Evolutionary conservation across 2,329 filamentous ascomycete species (phyloP).

Genomic region (Neoarthrinium moseri): DNA sequence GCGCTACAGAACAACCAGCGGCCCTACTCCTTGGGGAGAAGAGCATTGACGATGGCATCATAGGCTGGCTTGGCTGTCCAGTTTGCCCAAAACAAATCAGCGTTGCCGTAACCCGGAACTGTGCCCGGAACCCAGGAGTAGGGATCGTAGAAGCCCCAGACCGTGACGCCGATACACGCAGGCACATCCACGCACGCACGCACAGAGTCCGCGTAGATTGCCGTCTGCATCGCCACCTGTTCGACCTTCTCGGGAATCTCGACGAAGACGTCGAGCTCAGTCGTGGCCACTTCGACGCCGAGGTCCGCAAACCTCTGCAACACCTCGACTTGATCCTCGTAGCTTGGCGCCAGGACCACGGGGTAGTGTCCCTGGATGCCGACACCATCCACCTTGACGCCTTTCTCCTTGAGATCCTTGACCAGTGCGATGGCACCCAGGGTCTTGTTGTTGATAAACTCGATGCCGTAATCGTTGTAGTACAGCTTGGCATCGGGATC

Average conservation of each 20-base stretch:
- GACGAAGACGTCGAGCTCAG: conserved; percentile 53
- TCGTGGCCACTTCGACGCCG: conserved; percentile 51
- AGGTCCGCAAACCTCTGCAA: conserved; percentile 41
- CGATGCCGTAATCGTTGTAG: conserved; percentile 61
- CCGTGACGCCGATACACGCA: conserved; percentile 30
- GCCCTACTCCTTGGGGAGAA: too few species aligned
- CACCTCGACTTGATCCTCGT: conserved; percentile 36
- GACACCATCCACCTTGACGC: conserved; percentile 50
- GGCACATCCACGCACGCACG: conserved; percentile 26
- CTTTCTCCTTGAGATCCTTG: conserved; percentile 29
- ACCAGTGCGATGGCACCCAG: conserved; percentile 33
- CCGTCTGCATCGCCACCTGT: conserved; percentile 25
- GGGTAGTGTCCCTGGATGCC: conserved; percentile 51
- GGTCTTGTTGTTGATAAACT: conserved; percentile 34
- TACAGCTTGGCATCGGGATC: conserved; percentile 52
- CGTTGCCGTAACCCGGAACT: conserved; percentile 38
- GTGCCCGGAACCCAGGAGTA: conserved; percentile 39
- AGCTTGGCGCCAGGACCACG: conserved; percentile 37
- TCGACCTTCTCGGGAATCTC: conserved; percentile 23
- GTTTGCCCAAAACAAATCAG: too few species aligned
- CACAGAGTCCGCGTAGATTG: conserved; percentile 25
- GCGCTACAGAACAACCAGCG: too few species aligned
- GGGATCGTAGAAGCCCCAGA: conserved; percentile 35
- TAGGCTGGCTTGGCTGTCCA: too few species aligned
- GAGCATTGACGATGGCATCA: too few species aligned